Evolutionary conservation across 495 filamentous ascomycete species (phyloP).

Genomic region (Tetracladium setigerum): DNA sequence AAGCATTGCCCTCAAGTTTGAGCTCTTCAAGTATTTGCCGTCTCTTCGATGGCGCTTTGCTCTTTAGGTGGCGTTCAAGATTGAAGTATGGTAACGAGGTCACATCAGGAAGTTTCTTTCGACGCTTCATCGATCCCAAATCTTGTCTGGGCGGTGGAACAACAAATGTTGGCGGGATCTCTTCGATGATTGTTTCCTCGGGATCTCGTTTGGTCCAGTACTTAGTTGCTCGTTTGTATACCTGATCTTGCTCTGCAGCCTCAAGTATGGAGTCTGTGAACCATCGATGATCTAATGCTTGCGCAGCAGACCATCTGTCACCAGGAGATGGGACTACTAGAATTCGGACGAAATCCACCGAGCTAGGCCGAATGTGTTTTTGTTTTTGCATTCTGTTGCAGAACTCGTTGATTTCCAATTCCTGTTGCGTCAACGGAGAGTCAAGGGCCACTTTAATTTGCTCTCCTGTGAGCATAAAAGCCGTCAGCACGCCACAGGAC

Average conservation of each 20-base stretch:
- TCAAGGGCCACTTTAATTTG: slow-evolving; percentile 25
- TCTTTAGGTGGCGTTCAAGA: slow-evolving; percentile 12
- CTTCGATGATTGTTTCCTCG: slow-evolving; percentile 8
- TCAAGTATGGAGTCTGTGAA: slow-evolving; percentile 38
- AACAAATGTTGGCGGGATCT: not conserved
- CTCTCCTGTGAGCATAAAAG: slow-evolving; percentile 40
- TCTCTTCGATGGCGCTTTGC: slow-evolving; percentile 5
- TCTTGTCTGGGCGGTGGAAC: not conserved
- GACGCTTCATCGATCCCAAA: not conserved
- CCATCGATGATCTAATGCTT: slow-evolving; percentile 54
- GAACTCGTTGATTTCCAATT: slow-evolving; percentile 15
- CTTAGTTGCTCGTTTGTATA: slow-evolving; percentile 37
- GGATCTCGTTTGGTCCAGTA: slow-evolving; percentile 34
- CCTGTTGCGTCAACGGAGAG: not conserved
- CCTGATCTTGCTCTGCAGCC: slow-evolving; percentile 32
- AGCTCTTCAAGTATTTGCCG: slow-evolving; percentile 7
- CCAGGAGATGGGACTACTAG: slow-evolving; percentile 45
- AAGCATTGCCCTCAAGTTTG: slow-evolving; percentile 5
- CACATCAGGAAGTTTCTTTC: slow-evolving; percentile 13
- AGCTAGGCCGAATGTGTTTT: slow-evolving; percentile 26
- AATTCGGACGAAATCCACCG: slow-evolving; percentile 45
- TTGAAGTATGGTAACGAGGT: slow-evolving; percentile 16
- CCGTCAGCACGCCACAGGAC: slow-evolving; percentile 50
- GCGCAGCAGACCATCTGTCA: slow-evolving; percentile 41
- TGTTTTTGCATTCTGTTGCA: slow-evolving; percentile 24